Evolutionary conservation across 2,329 filamentous ascomycete genomes (phyloP), one percentile per base, ranked within the genome.

Genomic region (Chrysoporthe austroafricana): DNA sequence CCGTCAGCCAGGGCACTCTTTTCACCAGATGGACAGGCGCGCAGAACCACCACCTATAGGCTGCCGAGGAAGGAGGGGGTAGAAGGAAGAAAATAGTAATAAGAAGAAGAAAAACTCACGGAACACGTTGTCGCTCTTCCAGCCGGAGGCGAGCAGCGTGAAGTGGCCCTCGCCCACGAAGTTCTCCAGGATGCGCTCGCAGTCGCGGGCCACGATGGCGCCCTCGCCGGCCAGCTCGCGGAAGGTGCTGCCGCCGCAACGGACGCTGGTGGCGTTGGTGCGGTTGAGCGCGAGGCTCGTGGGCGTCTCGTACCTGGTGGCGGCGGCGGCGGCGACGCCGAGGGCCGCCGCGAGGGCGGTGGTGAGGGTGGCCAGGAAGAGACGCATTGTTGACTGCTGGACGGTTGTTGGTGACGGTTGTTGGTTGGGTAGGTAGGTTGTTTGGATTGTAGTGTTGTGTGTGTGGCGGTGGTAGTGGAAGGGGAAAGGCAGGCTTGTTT

Each of bases 281-380:
- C 46, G 39, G 52, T 9, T 39, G n/a, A 63, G 14, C 32, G 63
- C 9, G 21, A 56, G 34, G 14, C 14, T n/a, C 21, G 21, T 58
- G 18, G 67, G 67, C 32, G 46, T 67, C 56, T 67, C 44, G 18
- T 64, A 62, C 26, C 52, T 59, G 39, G 54, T 39, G 14, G 61
- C 21, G n/a, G 60, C 26, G 4, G 36, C 48, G 11, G 56, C 26
- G 48, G 52, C 32, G 60, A 32, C 36, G 58, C 52, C 26, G 46
- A 48, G 32, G 7, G 11, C 34, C 39, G 39, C 36, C 63, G 60
- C 5, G 39, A 66, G 39, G 60, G 13, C n/a, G 18, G 62, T 26
- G 43, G 56, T 2, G 16, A 59, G n/a, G 26, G n/a, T 16, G 63
- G n/a, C n/a, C 2, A 34, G 16, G 46, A 54, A 6, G 42, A 66